A percentile compares a stretch with the other conserved stretches of the same genome.
Evolutionary conservation across 331 rosid genomes (phyloP).

Genomic region (Pyracantha coccinea): DNA sequence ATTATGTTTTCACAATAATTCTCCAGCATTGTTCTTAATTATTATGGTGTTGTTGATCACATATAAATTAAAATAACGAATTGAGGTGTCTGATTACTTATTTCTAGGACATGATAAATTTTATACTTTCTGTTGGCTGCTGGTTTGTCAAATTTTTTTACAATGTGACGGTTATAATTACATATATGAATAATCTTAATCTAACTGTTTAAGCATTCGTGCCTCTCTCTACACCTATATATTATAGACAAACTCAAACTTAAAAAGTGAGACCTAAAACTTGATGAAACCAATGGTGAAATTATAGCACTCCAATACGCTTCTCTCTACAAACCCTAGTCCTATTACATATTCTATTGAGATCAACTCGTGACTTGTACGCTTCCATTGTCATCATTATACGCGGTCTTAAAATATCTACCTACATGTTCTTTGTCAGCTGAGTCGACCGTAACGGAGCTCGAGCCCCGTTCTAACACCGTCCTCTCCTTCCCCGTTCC

Average conservation of each 20-base stretch:
- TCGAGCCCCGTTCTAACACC: conserved; percentile 30
- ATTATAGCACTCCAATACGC: neutral
- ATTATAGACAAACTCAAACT: no score
- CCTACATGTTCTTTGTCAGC: conserved; percentile 5
- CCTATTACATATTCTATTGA: neutral
- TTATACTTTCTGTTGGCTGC: no score
- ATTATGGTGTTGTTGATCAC: neutral
- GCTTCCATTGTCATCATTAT: conserved; percentile 38
- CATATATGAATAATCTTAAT: no score
- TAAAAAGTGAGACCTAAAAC: neutral
- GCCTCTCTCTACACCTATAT: no score
- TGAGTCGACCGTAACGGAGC: conserved; percentile 33
- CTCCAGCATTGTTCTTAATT: neutral
- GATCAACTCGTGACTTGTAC: conserved; percentile 17
- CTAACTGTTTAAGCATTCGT: no score
- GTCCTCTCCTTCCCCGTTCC: conserved; percentile 17
- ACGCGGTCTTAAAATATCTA: conserved; percentile 4
- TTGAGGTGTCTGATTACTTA: no score
- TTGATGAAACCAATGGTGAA: no score
- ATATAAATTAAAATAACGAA: no score
- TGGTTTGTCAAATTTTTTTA: no score
- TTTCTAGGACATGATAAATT: no score
- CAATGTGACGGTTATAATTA: no score
- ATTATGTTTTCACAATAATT: neutral
- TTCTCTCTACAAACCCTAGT: neutral